Base-by-base conservation (phyloP, 2,329 filamentous ascomycete species). In the Aspergillus felis region DNA sequence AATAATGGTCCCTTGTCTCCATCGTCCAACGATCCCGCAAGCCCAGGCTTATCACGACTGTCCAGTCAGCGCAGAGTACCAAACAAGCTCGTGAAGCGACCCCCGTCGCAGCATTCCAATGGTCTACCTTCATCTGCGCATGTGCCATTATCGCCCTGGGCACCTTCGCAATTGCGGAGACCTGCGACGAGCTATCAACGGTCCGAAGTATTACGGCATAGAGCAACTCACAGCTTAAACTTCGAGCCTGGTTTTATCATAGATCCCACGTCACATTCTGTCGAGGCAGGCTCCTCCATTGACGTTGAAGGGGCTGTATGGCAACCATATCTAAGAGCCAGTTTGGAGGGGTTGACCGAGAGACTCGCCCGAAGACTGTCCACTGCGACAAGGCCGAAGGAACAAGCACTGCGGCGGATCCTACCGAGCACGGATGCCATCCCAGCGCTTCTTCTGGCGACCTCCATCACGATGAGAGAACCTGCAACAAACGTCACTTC, bases 141-240 rank as follows among this genome's bases (percentile, higher is more conserved):
- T 29, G 56, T 60, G 17, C 68, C 71, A 8, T 68, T 65, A 25
- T 66, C 77, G 35, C 74, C 72, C 24, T 76, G 78, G 32, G 73
- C 75, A 56, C 71, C 80, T n/a, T 74, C 81, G 4, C 77, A 78
- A 25, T 76, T 86, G 56, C 80, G 81, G 56, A 78, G 85, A 57
- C 85, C 85, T 49, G 84, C 83, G 17, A 87, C 85, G 12, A 87
- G 85, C 69, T 82, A 87, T 69, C 84, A 87, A 67, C 77, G 85
- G 53, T 83, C 82, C 27, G 81, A 80, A 49, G 81, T 80, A 8
- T 74, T 84, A 59, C 78, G 79, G 57, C 73, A 78, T 54, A 76
- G 74, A 44, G 70, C 73, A 42, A 73, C 68, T n/a, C 67, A 69
- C 28, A 67, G 66, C 47, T 54, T 68, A 17, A 65, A 66, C 28